Evolutionary conservation across 2,329 filamentous ascomycete species (phyloP).

Genomic region (Fonsecaea nubica): DNA sequence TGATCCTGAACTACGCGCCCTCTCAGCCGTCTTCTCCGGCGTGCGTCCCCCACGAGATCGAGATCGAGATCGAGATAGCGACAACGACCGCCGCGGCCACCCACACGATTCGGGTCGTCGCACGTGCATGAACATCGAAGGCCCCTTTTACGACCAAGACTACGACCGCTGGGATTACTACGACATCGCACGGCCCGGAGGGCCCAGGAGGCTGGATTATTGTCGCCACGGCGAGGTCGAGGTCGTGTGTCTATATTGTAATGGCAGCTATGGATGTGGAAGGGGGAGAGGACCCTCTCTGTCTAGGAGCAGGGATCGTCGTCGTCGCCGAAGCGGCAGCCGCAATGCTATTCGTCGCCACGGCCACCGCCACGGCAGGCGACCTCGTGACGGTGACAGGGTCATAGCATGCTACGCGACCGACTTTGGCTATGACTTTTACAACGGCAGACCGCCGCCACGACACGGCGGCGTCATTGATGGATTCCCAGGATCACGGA

Average conservation of each 20-base stretch:
- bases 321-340: constrained; percentile 3
- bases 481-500: background rate
- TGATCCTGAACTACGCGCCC: constrained; percentile 1
- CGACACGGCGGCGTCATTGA: background rate
- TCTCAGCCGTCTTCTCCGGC: constrained; percentile 10
- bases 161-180: constrained; percentile 3
- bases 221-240: constrained; percentile 3
- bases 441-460: no score
- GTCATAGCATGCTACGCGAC: background rate
- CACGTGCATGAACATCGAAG: constrained; percentile 7
- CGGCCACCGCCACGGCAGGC: background rate
- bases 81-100: no score
- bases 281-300: background rate
- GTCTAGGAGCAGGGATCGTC: background rate
- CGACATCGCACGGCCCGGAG: background rate
- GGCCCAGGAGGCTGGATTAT: background rate
- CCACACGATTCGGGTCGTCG: background rate
- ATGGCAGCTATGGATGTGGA: background rate
- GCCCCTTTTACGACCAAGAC: constrained; percentile 7
- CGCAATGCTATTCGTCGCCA: background rate
- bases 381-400: background rate
- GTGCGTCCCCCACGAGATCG: background rate
- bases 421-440: background rate
- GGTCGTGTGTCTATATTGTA: background rate
- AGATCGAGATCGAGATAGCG: no score